Base-by-base conservation (phyloP, 306 rosid species). In the Castanea mollissima region DNA sequence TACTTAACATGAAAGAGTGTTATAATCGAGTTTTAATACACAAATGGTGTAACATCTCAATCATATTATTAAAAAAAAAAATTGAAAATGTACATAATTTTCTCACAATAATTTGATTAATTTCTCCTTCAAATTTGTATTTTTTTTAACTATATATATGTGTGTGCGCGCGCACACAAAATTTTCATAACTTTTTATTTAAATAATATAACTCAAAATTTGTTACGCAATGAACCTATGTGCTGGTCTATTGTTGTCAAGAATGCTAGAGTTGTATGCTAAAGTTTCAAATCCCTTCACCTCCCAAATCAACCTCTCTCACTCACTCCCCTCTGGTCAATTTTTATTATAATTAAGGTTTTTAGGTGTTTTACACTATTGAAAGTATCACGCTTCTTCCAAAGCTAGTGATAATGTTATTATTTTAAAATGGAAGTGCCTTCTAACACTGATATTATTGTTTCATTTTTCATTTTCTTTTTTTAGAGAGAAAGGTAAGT, bases 141-240 rank as follows among this genome's bases (percentile, higher is more conserved):
- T 29, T 29, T 29, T 27, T 29, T 29, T 35, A 25, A 25, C 27
- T 25, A 1, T 25, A 25, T 25, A 7, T 38, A 2, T 41, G 0
- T 41, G 0, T 35, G 41, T 0, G 41, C 1, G 31, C 2, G 31
- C 2, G 2, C 2, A 2, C 7, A 0, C 11, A n/a, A n/a, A n/a
- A 21, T n/a, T 58, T 25, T 9, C 11, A 2, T 58, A 21, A 58
- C 64, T 21, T 58, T n/a, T 10, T 58, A n/a, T 58, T 58, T 21
- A 58, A 11, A 31, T 21, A 7, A 58, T 21, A n/a, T 7, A 58
- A 58, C 64, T 13, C 23, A 9, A 58, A 20, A 41, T 58, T 12
- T 23, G 32, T 10, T 12, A 21, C 34, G 1, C 13, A 9, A 60
- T 12, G 6, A 60, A 60, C 32, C 32, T 27, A 60, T 25, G 19